A percentile compares a stretch with the other conserved stretches of the same genome.
Evolutionary conservation across 768 basidiomycete genomes (phyloP).

Genomic region (Naganishia kalamii): DNA sequence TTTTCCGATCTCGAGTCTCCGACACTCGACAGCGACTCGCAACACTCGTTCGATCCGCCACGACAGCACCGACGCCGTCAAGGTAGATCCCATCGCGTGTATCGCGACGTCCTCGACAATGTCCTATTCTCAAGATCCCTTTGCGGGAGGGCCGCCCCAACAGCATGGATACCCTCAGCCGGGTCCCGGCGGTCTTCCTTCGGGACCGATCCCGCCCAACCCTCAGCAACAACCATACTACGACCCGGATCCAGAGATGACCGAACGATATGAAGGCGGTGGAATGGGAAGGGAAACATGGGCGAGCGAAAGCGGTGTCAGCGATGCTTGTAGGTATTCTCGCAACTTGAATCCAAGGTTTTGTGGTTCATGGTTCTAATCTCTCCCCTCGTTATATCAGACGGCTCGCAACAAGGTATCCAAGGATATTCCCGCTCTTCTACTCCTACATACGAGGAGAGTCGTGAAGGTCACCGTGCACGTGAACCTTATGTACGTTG

Average conservation of each 20-base stretch:
- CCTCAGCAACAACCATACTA: slow-evolving; percentile 23
- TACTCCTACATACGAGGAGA: slow-evolving; percentile 68
- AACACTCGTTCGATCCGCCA: background rate
- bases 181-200: slow-evolving; percentile 14
- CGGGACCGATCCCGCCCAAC: slow-evolving; percentile 16
- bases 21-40: slow-evolving; percentile 3
- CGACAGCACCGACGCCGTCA: background rate
- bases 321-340: background rate
- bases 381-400: slow-evolving; percentile 24
- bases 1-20: slow-evolving; percentile 1
- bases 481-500: slow-evolving; percentile 65
- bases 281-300: slow-evolving; percentile 42
- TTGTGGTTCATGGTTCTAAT: background rate
- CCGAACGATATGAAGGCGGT: slow-evolving; percentile 38
- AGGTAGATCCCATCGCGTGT: background rate
- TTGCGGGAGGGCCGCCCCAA: slow-evolving; percentile 5
- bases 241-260: slow-evolving; percentile 42
- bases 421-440: slow-evolving; percentile 57
- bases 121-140: slow-evolving; percentile 10
- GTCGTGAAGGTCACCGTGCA: slow-evolving; percentile 50
- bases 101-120: background rate
- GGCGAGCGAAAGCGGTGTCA: slow-evolving; percentile 41
- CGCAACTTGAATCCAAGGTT: background rate
- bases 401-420: slow-evolving; percentile 30
- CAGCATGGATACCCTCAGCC: slow-evolving; percentile 17